phyloP scores from a whole-genome alignment of 2,329 filamentous ascomycete species.

The Parastagonospora avenae region DNA sequence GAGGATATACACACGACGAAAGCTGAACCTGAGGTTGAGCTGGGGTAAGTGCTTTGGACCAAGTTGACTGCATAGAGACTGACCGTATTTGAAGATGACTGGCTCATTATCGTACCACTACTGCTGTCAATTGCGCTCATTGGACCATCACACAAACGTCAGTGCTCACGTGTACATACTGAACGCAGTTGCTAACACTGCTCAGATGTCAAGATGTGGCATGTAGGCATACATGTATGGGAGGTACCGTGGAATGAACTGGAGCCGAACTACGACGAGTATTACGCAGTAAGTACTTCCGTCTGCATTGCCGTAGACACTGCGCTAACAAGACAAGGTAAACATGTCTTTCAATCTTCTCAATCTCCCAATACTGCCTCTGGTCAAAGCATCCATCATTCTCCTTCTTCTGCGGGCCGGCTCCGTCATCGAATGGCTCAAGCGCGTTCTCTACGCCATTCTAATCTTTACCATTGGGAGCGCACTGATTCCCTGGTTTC shows the following conservation, averaged over 20 bases:
- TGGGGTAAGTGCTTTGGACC: constrained; percentile 35
- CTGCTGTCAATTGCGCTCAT: constrained; percentile 45
- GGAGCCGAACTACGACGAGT: constrained; percentile 45
- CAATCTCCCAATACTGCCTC: constrained; percentile 48
- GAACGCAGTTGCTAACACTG: neutral
- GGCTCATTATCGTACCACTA: constrained; percentile 43
- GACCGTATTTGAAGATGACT: constrained; percentile 41
- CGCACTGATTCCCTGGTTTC: constrained; percentile 43
- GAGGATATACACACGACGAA: constrained; percentile 45
- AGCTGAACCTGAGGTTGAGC: constrained; percentile 42
- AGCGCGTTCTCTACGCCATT: constrained; percentile 45
- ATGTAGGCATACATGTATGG: constrained; percentile 45
- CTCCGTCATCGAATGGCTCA: constrained; percentile 46
- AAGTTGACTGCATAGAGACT: constrained; percentile 14
- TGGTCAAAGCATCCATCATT: constrained; percentile 50
- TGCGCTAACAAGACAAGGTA: constrained; percentile 25
- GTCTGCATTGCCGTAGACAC: too few relatives aligned
- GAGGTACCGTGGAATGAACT: constrained; percentile 40
- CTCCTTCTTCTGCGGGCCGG: constrained; percentile 47
- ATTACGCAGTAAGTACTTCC: constrained; percentile 34
- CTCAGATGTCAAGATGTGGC: constrained; percentile 46
- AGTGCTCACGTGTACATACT: constrained; percentile 11
- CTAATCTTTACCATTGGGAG: constrained; percentile 44
- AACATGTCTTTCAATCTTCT: constrained; percentile 46
- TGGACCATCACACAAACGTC: constrained; percentile 43